Evolutionary conservation across 495 filamentous ascomycete species (phyloP), one percentile per base, ranked within the genome.

Genomic region (Pseudevernia furfuracea): DNA sequence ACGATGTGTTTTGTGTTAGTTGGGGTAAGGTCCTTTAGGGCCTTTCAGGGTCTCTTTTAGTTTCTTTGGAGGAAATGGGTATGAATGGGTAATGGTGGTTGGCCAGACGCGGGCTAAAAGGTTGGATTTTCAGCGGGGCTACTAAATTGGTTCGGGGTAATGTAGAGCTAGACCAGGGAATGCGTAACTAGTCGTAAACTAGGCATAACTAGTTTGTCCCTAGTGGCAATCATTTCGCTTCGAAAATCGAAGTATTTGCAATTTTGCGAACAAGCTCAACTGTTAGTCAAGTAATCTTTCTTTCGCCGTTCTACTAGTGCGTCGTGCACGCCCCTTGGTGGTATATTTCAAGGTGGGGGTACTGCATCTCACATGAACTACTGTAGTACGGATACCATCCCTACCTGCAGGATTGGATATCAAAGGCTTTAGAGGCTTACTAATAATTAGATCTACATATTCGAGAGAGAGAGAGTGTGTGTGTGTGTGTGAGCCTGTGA

Each of bases 121-220:
- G 25, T 15, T 52, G 23, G 23, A 17, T 15, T 52, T 49, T 25
- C 48, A 23, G 48, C 48, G 48, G 48, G 48, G 48, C 23, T 34
- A 55, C 52, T 55, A 55, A 34, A 34, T 55, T 55, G 52, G 52
- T 55, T 55, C 52, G 52, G 52, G 52, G 52, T 55, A 55, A 55
- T 8, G 5, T 21, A 55, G 17, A 55, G 52, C 52, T 55, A 55
- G 52, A 55, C 30, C 52, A 55, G 7, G 52, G 36, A 55, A 55
- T 55, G 52, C 52, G 17, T 55, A 3, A n/a, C 4, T 53, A 52
- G 48, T 48, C 25, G 25, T 12, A 23, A 23, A 10, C 10, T 53
- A 32, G 25, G 4, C 19, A 7, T 44, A 21, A 3, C 10, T 44
- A 10, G 10, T 21, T 44, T 2, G 37, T n/a, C 5, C 14, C 25